Evolutionary conservation across 2,329 filamentous ascomycete genomes (phyloP), one percentile per base, ranked within the genome.

Genomic region (Stachybotrys echinatus): DNA sequence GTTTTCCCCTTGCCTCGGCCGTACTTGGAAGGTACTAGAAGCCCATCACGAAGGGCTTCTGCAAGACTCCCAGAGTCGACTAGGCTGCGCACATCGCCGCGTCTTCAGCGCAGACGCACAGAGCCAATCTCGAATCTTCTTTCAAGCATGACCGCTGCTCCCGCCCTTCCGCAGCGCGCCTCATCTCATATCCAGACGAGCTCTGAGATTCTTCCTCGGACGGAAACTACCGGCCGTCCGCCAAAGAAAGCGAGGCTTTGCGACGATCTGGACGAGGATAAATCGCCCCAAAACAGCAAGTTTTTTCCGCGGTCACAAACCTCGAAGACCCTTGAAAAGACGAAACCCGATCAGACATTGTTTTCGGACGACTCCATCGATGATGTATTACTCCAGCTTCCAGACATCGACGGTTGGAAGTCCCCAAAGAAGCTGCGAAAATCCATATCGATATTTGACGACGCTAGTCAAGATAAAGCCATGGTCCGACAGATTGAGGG

Each of bases 1-100:
- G 78, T 84, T 0, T 83, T 81, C 52, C 80, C 80, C 3, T 67
- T 84, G 7, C 80, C 80, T 1, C 69, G 80, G 39, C 80, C 80
- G 2, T 84, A 84, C 54, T 55, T 83, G 21, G 71, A 76, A 4
- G 18, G 10, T 34, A 14, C 14, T 14, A 34, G 27, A 34, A 34
- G 27, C 14, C 27, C 27, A 5, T 34, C 27, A 8, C 27, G 27
- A 10, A 34, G 27, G 27, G 14, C 27, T 34, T 34, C 46, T 23
- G 45, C 53, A 6, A 52, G 39, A 21, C 53, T 55, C 37, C 51
- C 52, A n/a, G 54, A 53, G 31, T 45, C 55, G 37, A 50, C 37
- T 17, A 53, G 55, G 23, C 56, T 54, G 22, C 61, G 64, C 12
- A 66, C 63, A 14, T 69, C 71, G 1, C 68, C 73, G 22, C 70